A percentile compares a stretch with the other conserved stretches of the same genome.
Evolutionary conservation across 495 filamentous ascomycete genomes (phyloP).

Genomic region (Aspergillus bertholletiae): DNA sequence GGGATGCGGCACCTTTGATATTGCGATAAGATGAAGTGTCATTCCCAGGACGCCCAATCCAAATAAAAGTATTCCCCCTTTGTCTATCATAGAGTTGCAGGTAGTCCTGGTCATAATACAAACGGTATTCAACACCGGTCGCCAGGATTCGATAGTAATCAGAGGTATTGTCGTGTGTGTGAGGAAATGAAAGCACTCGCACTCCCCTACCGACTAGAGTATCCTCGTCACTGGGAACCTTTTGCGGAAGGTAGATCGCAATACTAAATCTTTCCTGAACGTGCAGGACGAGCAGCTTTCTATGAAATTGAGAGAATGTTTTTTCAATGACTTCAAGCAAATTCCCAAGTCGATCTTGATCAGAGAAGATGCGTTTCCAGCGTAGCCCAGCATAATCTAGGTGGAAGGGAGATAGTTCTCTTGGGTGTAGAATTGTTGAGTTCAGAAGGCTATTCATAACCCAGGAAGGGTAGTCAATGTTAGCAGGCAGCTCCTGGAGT

Average conservation of each 20-base stretch:
- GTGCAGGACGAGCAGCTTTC: background rate
- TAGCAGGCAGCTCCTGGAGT: background rate
- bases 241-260: background rate
- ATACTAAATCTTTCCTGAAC: background rate
- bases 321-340: background rate
- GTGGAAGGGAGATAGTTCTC: background rate
- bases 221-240: background rate
- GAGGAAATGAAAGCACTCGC: background rate
- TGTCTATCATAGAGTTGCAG: background rate
- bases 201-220: background rate
- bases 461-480: background rate
- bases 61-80: background rate
- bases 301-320: background rate
- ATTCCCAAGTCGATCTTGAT: background rate
- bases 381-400: background rate
- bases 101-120: background rate
- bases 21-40: background rate
- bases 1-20: background rate
- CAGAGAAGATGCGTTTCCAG: conserved; percentile 3
- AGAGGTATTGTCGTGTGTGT: background rate
- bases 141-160: background rate
- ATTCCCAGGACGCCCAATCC: background rate
- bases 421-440: background rate
- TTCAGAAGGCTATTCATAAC: background rate
- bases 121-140: background rate